Conservation (phyloP, 1,139 yeast species). For the Candida sojae region DNA sequence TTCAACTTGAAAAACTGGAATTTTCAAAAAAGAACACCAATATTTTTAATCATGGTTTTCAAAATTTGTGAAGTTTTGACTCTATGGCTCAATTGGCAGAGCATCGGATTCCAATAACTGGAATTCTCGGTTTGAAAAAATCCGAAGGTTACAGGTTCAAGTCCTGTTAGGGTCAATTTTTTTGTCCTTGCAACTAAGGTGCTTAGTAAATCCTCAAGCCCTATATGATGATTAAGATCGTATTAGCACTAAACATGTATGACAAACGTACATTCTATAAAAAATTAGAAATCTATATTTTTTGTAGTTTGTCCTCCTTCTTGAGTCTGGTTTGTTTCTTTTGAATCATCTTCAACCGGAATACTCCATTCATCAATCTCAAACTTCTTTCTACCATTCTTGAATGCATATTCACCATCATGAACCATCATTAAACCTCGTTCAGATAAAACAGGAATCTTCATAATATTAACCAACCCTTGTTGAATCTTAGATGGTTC, state of each 20-base stretch:
- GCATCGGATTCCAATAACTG: no score
- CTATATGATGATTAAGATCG: no score
- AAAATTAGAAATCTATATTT: conserved; percentile 37
- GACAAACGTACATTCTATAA: neutral
- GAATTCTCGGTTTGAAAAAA: no score
- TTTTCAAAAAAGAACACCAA: no score
- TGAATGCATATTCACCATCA: conserved; percentile 80
- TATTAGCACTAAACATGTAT: neutral
- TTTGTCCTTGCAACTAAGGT: neutral
- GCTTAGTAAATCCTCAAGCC: no score
- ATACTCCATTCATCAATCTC: conserved; percentile 93
- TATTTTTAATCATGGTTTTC: no score
- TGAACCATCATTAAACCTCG: conserved; percentile 79
- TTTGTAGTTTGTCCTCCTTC: conserved; percentile 32
- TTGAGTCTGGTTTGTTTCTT: conserved; percentile 27
- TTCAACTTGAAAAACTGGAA: no score
- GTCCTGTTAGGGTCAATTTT: no score
- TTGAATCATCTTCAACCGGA: conserved; percentile 81
- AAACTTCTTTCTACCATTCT: conserved; percentile 78
- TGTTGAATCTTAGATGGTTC: conserved; percentile 81
- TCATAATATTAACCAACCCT: conserved; percentile 77
- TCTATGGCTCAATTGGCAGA: no score
- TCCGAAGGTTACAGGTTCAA: no score
- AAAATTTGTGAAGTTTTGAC: neutral
- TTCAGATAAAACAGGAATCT: conserved; percentile 72